Evolutionary conservation across 495 filamentous ascomycete species (phyloP).

Genomic region (Pseudoneurospora amorphoporcata): DNA sequence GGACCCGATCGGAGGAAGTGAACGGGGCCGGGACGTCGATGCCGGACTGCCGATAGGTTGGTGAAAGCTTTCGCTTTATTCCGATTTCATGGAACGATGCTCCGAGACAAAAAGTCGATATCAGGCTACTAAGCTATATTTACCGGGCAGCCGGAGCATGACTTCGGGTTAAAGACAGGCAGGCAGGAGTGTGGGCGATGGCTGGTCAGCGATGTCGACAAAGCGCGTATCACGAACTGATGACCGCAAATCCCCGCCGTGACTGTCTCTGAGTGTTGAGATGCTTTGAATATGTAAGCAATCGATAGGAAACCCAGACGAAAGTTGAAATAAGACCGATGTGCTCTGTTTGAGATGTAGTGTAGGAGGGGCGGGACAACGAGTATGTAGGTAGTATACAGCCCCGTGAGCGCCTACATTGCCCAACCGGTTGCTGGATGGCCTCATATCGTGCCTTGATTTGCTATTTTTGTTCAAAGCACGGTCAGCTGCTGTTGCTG

Average conservation of each 20-base stretch:
- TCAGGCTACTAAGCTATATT: neutral
- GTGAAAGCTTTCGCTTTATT: neutral
- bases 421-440: neutral
- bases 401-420: neutral
- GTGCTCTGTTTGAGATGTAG: neutral
- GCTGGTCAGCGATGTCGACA: neutral
- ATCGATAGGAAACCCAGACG: neutral
- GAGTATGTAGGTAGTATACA: neutral
- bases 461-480: neutral
- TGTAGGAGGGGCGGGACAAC: neutral
- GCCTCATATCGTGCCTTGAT: neutral
- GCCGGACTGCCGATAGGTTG: neutral
- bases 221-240: neutral
- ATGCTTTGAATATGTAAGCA: neutral
- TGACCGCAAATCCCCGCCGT: neutral
- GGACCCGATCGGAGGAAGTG: neutral
- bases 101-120: neutral
- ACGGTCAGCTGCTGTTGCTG: neutral
- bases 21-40: neutral
- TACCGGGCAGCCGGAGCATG: neutral
- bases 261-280: neutral
- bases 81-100: neutral
- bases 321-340: neutral
- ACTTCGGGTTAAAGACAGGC: neutral
- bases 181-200: neutral